A percentile compares a stretch with the other conserved stretches of the same genome.
Conservation (phyloP, 2,329 filamentous ascomycete genomes). For the Exophiala mesophila region DNA sequence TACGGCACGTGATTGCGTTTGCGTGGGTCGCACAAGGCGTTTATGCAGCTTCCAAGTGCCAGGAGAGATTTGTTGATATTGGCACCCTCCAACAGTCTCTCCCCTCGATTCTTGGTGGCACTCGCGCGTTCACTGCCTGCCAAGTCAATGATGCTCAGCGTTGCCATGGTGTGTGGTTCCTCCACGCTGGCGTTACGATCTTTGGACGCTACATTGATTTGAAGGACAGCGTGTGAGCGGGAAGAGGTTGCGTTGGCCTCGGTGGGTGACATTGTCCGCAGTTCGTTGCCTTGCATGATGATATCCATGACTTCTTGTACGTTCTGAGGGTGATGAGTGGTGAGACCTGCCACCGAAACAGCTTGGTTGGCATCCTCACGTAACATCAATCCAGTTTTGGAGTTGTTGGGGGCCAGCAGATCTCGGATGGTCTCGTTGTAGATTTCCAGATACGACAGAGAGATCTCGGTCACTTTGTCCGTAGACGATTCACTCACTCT, state of each 20-base stretch:
- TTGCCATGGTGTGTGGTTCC: constrained; percentile 97
- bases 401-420: constrained; percentile 76
- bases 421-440: constrained; percentile 99
- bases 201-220: constrained; percentile 93
- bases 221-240: constrained; percentile 90
- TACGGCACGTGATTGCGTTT: constrained; percentile 95
- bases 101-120: constrained; percentile 92
- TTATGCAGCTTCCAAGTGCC: constrained; percentile 94
- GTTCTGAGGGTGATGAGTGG: constrained; percentile 83
- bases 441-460: constrained; percentile 93
- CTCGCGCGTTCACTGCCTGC: constrained; percentile 94
- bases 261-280: constrained; percentile 91
- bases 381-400: constrained; percentile 80
- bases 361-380: constrained; percentile 91
- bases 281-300: constrained; percentile 91
- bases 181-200: constrained; percentile 88
- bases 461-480: constrained; percentile 84
- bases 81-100: constrained; percentile 84
- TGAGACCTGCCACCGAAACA: constrained; percentile 84
- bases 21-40: constrained; percentile 87
- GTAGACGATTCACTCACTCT: constrained; percentile 80
- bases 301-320: constrained; percentile 99
- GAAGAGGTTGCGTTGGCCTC: constrained; percentile 97
- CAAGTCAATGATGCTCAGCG: constrained; percentile 94
- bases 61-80: constrained; percentile 99